phyloP scores from a whole-genome alignment of 345 rosid species.

The Sonneratia alba region DNA sequence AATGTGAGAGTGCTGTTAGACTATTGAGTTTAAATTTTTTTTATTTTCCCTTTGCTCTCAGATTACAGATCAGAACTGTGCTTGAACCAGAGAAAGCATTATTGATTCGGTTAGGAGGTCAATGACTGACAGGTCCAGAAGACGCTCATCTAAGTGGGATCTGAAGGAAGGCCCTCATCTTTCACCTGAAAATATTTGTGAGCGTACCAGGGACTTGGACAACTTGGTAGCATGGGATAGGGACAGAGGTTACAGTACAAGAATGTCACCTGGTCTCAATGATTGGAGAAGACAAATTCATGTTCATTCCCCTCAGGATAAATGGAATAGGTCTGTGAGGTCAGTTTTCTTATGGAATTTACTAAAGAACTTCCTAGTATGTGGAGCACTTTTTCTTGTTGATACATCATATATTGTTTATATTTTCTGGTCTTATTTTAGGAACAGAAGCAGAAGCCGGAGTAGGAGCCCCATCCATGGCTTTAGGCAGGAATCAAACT shows the following conservation, averaged over 20 bases:
- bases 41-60: background rate
- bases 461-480: constrained; percentile 69
- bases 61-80: background rate
- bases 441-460: constrained; percentile 41
- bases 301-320: constrained; percentile 51
- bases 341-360: constrained; percentile 10
- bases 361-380: background rate
- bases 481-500: constrained; percentile 40
- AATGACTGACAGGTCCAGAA: constrained; percentile 58
- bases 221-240: constrained; percentile 25
- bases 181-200: constrained; percentile 28
- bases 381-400: no score
- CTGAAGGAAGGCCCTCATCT: constrained; percentile 45
- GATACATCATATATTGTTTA: background rate
- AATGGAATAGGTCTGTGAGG: constrained; percentile 50
- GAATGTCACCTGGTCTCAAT: constrained; percentile 75
- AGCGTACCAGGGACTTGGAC: constrained; percentile 21
- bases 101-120: constrained; percentile 6
- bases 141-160: constrained; percentile 77
- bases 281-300: constrained; percentile 56
- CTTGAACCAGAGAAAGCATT: background rate
- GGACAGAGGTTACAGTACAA: constrained; percentile 31
- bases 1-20: background rate
- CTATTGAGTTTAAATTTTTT: background rate
- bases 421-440: background rate